A percentile compares a stretch with the other conserved stretches of the same genome.
These are phyloP conservation scores for Selenicereus undatus DNA, from an alignment of 148 eudicot species.

Conservation along the genomic window DNA sequence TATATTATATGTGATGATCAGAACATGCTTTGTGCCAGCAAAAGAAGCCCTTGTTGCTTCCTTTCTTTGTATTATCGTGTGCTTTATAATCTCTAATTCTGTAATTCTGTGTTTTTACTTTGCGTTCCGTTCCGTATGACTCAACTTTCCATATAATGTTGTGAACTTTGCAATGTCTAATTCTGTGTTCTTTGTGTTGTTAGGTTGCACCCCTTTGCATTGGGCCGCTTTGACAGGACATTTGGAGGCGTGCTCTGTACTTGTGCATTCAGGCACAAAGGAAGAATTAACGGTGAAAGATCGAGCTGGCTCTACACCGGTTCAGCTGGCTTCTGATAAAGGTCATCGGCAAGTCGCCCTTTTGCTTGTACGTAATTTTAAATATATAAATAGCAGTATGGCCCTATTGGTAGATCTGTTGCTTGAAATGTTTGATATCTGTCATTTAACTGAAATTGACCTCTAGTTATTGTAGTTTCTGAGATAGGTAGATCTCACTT, in stretches of 20 bases:
- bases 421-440: background rate
- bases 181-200: conserved; percentile 14
- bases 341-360: conserved; percentile 78
- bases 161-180: conserved; percentile 1
- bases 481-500: background rate
- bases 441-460: background rate
- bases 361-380: conserved; percentile 68
- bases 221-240: conserved; percentile 85
- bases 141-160: too few species aligned
- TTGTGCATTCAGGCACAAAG: conserved; percentile 79
- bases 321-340: conserved; percentile 81
- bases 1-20: background rate
- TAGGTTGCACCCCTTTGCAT: conserved; percentile 92
- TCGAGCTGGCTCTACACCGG: conserved; percentile 73
- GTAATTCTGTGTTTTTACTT: too few species aligned
- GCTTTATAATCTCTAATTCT: background rate
- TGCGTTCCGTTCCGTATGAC: too few species aligned
- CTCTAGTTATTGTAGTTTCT: background rate
- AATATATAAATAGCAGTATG: conserved; percentile 14
- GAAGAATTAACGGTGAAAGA: conserved; percentile 69
- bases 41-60: too few species aligned
- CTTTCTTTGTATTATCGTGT: background rate
- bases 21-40: background rate
- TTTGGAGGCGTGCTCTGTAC: conserved; percentile 72
- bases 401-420: background rate